Base-by-base conservation (phyloP, 306 rosid genomes). In the Argentina anserina region DNA sequence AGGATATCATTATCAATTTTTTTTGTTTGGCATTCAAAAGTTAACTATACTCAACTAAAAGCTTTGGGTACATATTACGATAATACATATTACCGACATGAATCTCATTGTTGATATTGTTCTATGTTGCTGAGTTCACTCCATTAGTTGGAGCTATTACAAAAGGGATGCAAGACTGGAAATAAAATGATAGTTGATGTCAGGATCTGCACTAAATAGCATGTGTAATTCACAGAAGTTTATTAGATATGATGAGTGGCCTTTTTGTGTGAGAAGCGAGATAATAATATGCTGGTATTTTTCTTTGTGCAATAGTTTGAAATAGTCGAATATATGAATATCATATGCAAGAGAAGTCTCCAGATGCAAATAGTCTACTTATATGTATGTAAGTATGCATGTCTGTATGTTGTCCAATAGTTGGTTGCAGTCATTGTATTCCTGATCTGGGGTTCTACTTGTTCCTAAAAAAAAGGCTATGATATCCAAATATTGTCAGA, bases 151-250 rank as follows among this genome's bases (percentile, higher is more conserved):
- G 52, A 65, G 18, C 25, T 21, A 39, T 37, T 39, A 67, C 59
- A 9, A n/a, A 68, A 40, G 41, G 53, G 36, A 52, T 18, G 12
- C 34, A n/a, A 46, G 15, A 68, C 56, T 28, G 23, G 71, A 65
- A 45, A 34, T 23, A 53, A 75, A 21, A 20, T 11, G 56, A 40
- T 42, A 26, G 14, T 23, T 53, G 45, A 34, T 75, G 69, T 67
- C 70, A 49, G 74, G 34, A 52, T 52, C 67, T 75, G 60, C 66
- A 28, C 41, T 59, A 64, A n/a, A n/a, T 71, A 58, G 53, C 41
- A 23, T 79, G 40, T n/a, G n/a, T n/a, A n/a, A n/a, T n/a, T n/a
- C n/a, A n/a, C n/a, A n/a, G n/a, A n/a, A n/a, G n/a, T 28, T 50
- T n/a, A 28, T 71, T 42, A 43, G 73, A 41, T 70, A 66, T 56